Base-by-base conservation (phyloP, 192 early-diverging fungal species). In the Neocallimastix lanati region DNA sequence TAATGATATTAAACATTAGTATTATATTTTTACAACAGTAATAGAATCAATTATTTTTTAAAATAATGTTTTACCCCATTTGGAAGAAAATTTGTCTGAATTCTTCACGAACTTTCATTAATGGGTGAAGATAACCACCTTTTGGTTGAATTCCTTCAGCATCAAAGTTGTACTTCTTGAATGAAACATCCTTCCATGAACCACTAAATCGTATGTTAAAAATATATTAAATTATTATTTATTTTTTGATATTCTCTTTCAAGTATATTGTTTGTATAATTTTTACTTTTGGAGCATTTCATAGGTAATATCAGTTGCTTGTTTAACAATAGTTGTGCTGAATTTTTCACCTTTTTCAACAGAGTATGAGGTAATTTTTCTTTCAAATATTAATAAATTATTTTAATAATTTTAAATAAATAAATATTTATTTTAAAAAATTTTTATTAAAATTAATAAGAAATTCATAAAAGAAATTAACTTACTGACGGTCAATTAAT, bases 151-250 rank as follows among this genome's bases (percentile, higher is more conserved):
- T 84, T 82, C 98, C 96, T 76, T 86, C 84, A 28, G 95, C 93
- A 82, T 94, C 91, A 91, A 99, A 98, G 89, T 99, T 99, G 90
- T 98, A 99, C 85, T 94, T 93, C 87, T 99, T 99, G 89, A 99
- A 98, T 77, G 90, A 87, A n/a, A 91, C 91, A 18, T 81, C 90
- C 87, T 98, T 96, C 98, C 98, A 99, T 79, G 91, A 92, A 35
- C 96, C 96, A 82, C 92, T 92, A 82, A 78, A 79, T 84, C n/a
- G n/a, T n/a, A n/a, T n/a, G n/a, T n/a, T n/a, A n/a, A n/a, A n/a
- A n/a, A n/a, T n/a, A n/a, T n/a, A n/a, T n/a, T n/a, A n/a, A n/a
- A n/a, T n/a, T n/a, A n/a, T n/a, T n/a, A n/a, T n/a, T n/a, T n/a
- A n/a, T n/a, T n/a, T n/a, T n/a, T n/a, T n/a, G n/a, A n/a, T n/a